Percentiles rank a stretch among this genome's conserved stretches.
phyloP scores from a whole-genome alignment of 345 rosid genomes.

The Acer saccharum region DNA sequence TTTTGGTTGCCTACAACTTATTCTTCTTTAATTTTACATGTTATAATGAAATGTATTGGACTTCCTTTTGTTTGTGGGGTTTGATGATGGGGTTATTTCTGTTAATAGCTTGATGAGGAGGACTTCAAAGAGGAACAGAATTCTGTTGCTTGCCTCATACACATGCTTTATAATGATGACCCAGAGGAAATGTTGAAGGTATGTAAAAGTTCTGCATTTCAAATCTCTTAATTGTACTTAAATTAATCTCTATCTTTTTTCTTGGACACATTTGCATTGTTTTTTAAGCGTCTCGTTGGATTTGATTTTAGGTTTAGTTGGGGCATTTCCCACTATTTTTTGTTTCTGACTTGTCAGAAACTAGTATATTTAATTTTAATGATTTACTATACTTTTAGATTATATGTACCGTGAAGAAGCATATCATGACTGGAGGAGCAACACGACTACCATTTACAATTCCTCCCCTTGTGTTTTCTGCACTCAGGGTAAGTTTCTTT shows the following conservation, averaged over 20 bases:
- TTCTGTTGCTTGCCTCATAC: conserved; percentile 83
- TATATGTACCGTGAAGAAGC: conserved; percentile 67
- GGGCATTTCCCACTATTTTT: conserved; percentile 3
- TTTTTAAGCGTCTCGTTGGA: conserved; percentile 1
- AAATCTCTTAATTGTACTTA: not conserved
- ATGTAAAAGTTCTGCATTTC: not conserved
- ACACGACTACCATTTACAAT: conserved; percentile 73
- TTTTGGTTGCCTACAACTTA: not conserved
- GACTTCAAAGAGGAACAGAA: conserved; percentile 93
- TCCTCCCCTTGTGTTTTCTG: conserved; percentile 74
- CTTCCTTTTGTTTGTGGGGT: conserved; percentile 9
- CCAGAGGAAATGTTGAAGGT: conserved; percentile 92
- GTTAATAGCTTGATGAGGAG: conserved; percentile 77
- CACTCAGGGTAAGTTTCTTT: conserved; percentile 61
- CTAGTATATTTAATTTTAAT: not conserved
- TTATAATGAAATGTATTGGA: conserved; percentile 1
- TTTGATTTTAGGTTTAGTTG: not conserved
- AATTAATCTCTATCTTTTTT: not conserved
- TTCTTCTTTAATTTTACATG: conserved; percentile 9
- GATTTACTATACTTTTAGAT: conserved; percentile 51
- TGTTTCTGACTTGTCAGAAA: not conserved
- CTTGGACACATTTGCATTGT: conserved; percentile 11
- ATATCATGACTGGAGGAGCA: conserved; percentile 74
- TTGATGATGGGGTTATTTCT: not conserved
- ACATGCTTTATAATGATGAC: conserved; percentile 77